Conservation (phyloP, 768 basidiomycete genomes). For the Mycena crocata region DNA sequence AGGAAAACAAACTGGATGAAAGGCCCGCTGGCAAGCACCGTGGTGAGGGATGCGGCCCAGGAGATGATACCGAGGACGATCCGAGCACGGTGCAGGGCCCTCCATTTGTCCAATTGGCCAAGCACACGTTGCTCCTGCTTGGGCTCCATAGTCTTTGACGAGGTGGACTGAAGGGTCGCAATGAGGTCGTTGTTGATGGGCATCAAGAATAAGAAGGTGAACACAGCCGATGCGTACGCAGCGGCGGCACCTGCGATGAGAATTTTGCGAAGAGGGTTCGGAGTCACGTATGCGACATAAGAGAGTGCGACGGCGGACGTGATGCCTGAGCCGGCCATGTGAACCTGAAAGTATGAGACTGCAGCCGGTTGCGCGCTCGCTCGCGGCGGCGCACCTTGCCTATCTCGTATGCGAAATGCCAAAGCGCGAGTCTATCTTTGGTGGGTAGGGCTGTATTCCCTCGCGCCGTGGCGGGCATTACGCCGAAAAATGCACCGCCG, state of each 20-base stretch:
- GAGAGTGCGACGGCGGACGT: conserved; percentile 5
- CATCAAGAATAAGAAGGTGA: not conserved
- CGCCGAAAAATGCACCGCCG: not conserved
- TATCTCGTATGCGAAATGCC: not conserved
- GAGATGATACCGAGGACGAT: conserved; percentile 2
- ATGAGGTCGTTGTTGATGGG: conserved; percentile 9
- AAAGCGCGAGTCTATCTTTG: conserved; percentile 3
- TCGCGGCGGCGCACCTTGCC: not conserved
- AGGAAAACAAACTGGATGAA: no score
- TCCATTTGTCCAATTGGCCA: conserved; percentile 14
- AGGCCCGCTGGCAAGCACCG: conserved; percentile 12
- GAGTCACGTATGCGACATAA: not conserved
- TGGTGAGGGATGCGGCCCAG: not conserved
- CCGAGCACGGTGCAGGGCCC: conserved; percentile 4
- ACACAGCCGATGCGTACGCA: not conserved
- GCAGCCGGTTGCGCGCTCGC: not conserved
- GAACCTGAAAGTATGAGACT: not conserved
- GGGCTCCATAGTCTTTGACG: conserved; percentile 8
- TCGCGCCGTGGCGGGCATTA: conserved; percentile 23
- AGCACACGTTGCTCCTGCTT: conserved; percentile 1
- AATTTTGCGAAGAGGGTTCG: conserved; percentile 4
- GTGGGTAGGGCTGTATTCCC: conserved; percentile 6
- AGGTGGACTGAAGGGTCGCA: not conserved
- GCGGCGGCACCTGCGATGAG: conserved; percentile 8
- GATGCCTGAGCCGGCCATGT: not conserved